Evolutionary conservation across 2,329 filamentous ascomycete genomes (phyloP).

Genomic region (Aureobasidium leucospermi): DNA sequence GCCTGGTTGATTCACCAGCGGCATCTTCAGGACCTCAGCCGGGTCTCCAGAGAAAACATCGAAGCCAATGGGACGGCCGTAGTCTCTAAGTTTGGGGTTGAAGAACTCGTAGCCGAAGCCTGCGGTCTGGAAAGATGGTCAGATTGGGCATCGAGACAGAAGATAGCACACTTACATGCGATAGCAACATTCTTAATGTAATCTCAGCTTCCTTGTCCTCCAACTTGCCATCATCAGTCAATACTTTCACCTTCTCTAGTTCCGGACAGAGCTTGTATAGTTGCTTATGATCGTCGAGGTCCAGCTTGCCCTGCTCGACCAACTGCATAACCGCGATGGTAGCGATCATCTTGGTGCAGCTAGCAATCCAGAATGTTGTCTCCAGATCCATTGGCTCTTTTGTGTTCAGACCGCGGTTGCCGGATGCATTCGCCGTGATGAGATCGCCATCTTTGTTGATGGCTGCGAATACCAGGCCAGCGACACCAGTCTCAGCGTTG

Average conservation of each 20-base stretch:
- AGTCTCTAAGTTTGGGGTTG: conserved; percentile 36
- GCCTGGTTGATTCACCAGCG: conserved; percentile 58
- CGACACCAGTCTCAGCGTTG: conserved; percentile 23
- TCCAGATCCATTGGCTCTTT: conserved; percentile 52
- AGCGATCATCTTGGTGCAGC: conserved; percentile 40
- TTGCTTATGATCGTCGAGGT: conserved; percentile 35
- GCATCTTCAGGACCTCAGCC: conserved; percentile 40
- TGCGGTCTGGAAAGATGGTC: conserved; percentile 19
- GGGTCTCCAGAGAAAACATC: conserved; percentile 53
- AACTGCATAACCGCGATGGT: conserved; percentile 42
- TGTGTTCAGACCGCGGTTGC: conserved; percentile 32
- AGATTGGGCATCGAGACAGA: not conserved
- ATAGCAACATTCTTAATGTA: conserved; percentile 39
- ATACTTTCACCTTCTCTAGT: conserved; percentile 35
- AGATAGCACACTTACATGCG: not conserved
- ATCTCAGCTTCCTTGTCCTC: conserved; percentile 38
- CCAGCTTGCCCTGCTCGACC: conserved; percentile 36
- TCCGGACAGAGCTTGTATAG: conserved; percentile 37
- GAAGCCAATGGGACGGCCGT: conserved; percentile 41
- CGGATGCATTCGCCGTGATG: conserved; percentile 36
- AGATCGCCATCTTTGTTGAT: conserved; percentile 38
- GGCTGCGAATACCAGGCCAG: conserved; percentile 40
- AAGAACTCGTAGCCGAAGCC: conserved; percentile 53
- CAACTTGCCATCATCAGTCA: conserved; percentile 34
- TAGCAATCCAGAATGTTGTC: conserved; percentile 52